Evolutionary conservation across 2,329 filamentous ascomycete genomes (phyloP).

Genomic region (Pseudohalonectria lignicola): DNA sequence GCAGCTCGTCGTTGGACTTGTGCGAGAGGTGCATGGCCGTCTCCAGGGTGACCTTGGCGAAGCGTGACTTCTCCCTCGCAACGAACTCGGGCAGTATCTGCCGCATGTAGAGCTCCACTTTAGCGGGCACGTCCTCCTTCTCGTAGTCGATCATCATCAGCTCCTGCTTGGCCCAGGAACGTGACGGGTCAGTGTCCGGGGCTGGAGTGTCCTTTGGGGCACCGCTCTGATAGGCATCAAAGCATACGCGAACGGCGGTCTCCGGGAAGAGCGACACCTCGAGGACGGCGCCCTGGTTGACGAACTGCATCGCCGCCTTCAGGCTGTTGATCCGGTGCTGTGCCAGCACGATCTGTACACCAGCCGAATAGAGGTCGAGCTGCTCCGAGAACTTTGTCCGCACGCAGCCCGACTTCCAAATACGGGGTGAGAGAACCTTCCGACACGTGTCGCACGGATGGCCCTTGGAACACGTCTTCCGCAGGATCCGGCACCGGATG

Average conservation of each 20-base stretch:
- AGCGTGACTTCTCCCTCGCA: conserved; percentile 46
- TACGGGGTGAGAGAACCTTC: conserved; percentile 50
- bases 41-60: conserved; percentile 47
- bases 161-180: conserved; percentile 3
- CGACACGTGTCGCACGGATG: conserved; percentile 52
- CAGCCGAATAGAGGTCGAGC: conserved; percentile 52
- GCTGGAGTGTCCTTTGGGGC: conserved; percentile 17
- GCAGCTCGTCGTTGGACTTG: conserved; percentile 38
- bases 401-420: conserved; percentile 56
- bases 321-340: conserved; percentile 46
- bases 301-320: conserved; percentile 37
- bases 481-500: conserved; percentile 53
- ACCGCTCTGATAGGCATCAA: conserved; percentile 29
- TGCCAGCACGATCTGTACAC: conserved; percentile 50
- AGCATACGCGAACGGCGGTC: conserved; percentile 27
- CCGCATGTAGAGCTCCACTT: conserved; percentile 50
- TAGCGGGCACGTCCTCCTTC: conserved; percentile 46
- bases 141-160: conserved; percentile 50
- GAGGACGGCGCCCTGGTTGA: conserved; percentile 36
- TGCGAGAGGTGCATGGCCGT: conserved; percentile 33
- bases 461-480: conserved; percentile 56
- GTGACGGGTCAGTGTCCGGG: background rate
- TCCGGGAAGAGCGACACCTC: conserved; percentile 48
- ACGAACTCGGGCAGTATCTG: conserved; percentile 46
- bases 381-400: conserved; percentile 51